Base-by-base conservation (phyloP, 164 flowering plant species). In the Santalum album region DNA sequence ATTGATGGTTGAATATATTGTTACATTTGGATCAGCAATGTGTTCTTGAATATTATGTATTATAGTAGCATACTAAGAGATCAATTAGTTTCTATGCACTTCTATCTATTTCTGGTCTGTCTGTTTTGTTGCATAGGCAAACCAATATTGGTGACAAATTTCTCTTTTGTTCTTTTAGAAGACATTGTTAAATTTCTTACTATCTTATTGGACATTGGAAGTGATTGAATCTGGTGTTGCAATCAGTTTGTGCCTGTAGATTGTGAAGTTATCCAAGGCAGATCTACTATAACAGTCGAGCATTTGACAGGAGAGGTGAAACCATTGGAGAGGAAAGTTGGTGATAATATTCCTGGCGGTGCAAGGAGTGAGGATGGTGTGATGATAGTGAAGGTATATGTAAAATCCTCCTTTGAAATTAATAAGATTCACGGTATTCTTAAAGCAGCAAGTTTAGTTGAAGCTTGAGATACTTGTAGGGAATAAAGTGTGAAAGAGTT, bases 251-350 rank as follows among this genome's bases (percentile, higher is more conserved):
- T 92, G 56, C 99, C 97, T 43, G 92, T 92, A 51, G 99, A 92
- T 67, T 87, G 95, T 66, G 87, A 90, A 69, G 90, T 92, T 57
- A 66, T 66, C 57, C 90, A 79, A 65, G 99, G 97, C 42, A 78
- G 87, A 72, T 86, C 96, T 17, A 89, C 99, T 50, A 74, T 92
- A 58, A 87, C 97, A 1, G 72, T 80, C 59, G 99, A 92, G 74
- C 99, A 92, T 66, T 76, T 92, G 68, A 92, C 99, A 51, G 97
- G 97, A 18, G 99, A 92, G 77, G 80, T 87, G 56, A 92, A 85
- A 67, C 99, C 99, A n/a, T 18, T 85, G 26, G 95, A 85, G 54
- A 78, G 71, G 39, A 81, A 73, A 61, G 78, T 70, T 60, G 97
- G 96, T 54, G 95, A 92, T 67, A 73, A 74, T 57, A 74, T 92